phyloP scores from a whole-genome alignment of 495 filamentous ascomycete species.

The Neurospora sp. region DNA sequence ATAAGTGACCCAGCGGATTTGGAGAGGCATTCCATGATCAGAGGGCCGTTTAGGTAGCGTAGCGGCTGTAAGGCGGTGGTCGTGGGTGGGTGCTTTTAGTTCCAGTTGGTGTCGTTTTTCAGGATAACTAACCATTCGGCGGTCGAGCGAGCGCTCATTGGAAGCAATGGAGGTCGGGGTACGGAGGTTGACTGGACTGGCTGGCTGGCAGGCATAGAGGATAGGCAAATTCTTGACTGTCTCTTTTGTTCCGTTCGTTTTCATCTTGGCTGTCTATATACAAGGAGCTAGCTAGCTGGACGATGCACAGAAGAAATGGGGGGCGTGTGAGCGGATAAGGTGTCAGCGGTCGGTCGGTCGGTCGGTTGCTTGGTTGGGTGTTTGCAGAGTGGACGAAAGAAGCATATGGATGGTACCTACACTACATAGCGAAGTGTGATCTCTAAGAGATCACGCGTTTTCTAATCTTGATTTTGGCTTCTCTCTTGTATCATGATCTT shows the following conservation, averaged over 20 bases:
- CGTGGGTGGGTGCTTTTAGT: background rate
- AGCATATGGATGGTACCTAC: background rate
- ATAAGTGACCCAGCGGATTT: conserved; percentile 36
- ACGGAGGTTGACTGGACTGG: background rate
- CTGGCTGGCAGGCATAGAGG: background rate
- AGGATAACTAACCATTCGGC: background rate
- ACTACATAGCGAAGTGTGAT: background rate
- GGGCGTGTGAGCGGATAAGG: background rate
- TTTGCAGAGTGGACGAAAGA: background rate
- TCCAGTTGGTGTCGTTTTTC: background rate
- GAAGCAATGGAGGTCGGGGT: background rate
- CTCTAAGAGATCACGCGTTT: background rate
- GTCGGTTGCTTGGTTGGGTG: background rate
- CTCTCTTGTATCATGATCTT: background rate
- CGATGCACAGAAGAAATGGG: background rate
- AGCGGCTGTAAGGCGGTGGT: background rate
- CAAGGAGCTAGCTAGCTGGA: background rate
- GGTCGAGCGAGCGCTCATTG: background rate
- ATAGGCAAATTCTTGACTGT: background rate
- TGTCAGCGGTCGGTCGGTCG: background rate
- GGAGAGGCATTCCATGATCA: conserved; percentile 13
- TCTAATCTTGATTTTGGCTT: background rate
- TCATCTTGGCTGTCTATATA: background rate
- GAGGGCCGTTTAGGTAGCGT: conserved; percentile 5
- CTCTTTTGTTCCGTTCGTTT: background rate